Conservation (phyloP, 192 early-diverging fungal species). For the Kickxella alabastrina region DNA sequence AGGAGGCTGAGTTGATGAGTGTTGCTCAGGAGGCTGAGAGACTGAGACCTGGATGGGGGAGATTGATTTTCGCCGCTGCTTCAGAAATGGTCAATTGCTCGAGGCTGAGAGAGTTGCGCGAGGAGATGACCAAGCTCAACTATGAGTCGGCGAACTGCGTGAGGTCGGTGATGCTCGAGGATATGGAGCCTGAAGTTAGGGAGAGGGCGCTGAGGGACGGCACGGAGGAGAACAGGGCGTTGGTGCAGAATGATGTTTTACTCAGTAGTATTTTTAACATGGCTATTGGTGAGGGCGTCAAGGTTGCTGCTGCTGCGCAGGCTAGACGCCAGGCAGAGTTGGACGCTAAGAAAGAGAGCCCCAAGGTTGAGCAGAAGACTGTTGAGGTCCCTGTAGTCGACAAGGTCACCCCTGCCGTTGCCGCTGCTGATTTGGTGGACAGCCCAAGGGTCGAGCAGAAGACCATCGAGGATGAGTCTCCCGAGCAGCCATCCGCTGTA, state of each 20-base stretch:
- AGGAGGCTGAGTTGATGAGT: constrained; percentile 74
- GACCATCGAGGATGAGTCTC: background rate
- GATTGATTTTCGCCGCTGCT: constrained; percentile 78
- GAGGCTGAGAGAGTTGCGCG: constrained; percentile 49
- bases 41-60: constrained; percentile 74
- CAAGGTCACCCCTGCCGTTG: no score
- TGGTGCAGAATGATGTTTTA: constrained; percentile 39
- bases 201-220: constrained; percentile 54
- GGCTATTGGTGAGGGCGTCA: constrained; percentile 46
- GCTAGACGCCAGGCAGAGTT: constrained; percentile 45
- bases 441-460: background rate
- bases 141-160: constrained; percentile 44
- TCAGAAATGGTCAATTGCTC: constrained; percentile 71
- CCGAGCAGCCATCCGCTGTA: no score
- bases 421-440: no score
- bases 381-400: no score
- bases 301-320: constrained; percentile 40
- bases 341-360: constrained; percentile 52
- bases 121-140: constrained; percentile 46
- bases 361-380: constrained; percentile 19
- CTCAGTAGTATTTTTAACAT: constrained; percentile 49
- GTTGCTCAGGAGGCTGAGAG: constrained; percentile 80
- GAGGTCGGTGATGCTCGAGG: constrained; percentile 34
- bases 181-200: constrained; percentile 45
- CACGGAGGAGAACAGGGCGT: constrained; percentile 49